These are phyloP conservation scores for Apiospora arundinis DNA, from an alignment of 2,329 filamentous ascomycete species.

Conservation along the genomic window DNA sequence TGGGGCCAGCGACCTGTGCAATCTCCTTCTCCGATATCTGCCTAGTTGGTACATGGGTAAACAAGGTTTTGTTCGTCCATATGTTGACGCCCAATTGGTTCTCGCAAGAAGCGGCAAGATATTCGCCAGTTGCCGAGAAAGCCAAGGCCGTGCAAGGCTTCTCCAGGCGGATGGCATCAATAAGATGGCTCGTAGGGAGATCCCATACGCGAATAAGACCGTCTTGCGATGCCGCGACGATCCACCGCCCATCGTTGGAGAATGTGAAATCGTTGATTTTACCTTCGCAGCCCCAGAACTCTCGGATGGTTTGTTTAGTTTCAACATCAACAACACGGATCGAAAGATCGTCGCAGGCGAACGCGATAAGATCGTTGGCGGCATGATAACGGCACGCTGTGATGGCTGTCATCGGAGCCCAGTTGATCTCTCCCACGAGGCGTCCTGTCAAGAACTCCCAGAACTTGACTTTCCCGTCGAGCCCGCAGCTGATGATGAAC, in stretches of 20 bases:
- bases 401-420: slow-evolving; percentile 78
- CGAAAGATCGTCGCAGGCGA: slow-evolving; percentile 87
- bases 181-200: slow-evolving; percentile 90
- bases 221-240: slow-evolving; percentile 86
- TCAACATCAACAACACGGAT: slow-evolving; percentile 90
- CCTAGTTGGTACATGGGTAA: slow-evolving; percentile 84
- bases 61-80: slow-evolving; percentile 94
- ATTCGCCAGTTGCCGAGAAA: slow-evolving; percentile 91
- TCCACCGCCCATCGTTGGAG: slow-evolving; percentile 92
- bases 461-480: slow-evolving; percentile 95
- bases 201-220: slow-evolving; percentile 89
- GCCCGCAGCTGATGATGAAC: slow-evolving; percentile 81
- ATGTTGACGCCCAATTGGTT: slow-evolving; percentile 87
- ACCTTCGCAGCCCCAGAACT: slow-evolving; percentile 82
- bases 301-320: slow-evolving; percentile 88
- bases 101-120: slow-evolving; percentile 86
- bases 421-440: slow-evolving; percentile 81
- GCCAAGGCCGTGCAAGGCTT: slow-evolving; percentile 82
- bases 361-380: slow-evolving; percentile 82
- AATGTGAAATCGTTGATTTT: slow-evolving; percentile 84
- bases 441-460: slow-evolving; percentile 93
- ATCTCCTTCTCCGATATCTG: slow-evolving; percentile 84
- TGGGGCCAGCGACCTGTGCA: slow-evolving; percentile 69
- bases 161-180: slow-evolving; percentile 85
- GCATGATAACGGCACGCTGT: slow-evolving; percentile 81